Percentiles rank a stretch among this genome's conserved stretches.
Evolutionary conservation across 495 filamentous ascomycete genomes (phyloP).

Genomic region (Apodospora peruviana): DNA sequence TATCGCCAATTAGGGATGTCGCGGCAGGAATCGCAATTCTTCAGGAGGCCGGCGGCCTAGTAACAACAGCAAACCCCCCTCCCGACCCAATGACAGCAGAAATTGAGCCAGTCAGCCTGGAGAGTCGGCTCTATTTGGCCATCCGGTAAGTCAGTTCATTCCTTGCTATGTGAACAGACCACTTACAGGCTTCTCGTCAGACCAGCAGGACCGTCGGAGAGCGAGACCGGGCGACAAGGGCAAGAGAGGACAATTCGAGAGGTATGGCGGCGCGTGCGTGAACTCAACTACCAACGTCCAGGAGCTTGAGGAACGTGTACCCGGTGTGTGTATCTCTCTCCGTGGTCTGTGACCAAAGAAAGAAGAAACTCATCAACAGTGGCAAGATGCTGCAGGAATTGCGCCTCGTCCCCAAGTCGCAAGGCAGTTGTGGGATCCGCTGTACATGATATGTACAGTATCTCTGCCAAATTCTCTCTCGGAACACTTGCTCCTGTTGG

Average conservation of each 20-base stretch:
- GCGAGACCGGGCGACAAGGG: slow-evolving; percentile 54
- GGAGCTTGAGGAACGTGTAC: slow-evolving; percentile 14
- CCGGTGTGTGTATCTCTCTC: too few relatives aligned
- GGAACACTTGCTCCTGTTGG: too few relatives aligned
- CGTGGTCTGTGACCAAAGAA: too few relatives aligned
- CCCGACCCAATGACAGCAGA: slow-evolving; percentile 44
- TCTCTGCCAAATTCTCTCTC: too few relatives aligned
- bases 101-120: slow-evolving; percentile 53
- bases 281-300: slow-evolving; percentile 55
- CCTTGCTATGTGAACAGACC: not conserved
- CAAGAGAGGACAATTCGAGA: slow-evolving; percentile 64
- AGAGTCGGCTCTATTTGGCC: slow-evolving; percentile 59
- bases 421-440: too few relatives aligned
- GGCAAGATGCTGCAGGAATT: too few relatives aligned
- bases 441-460: too few relatives aligned
- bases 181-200: slow-evolving; percentile 22
- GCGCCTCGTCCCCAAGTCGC: too few relatives aligned
- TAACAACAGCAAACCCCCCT: slow-evolving; percentile 64
- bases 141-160: slow-evolving; percentile 42
- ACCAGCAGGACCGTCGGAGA: slow-evolving; percentile 54
- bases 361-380: too few relatives aligned
- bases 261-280: slow-evolving; percentile 58
- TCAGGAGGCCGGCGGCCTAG: slow-evolving; percentile 62
- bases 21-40: slow-evolving; percentile 76
- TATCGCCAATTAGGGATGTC: slow-evolving; percentile 52